Conservation (phyloP, 2,329 filamentous ascomycete genomes). For the Ampelomyces quisqualis region DNA sequence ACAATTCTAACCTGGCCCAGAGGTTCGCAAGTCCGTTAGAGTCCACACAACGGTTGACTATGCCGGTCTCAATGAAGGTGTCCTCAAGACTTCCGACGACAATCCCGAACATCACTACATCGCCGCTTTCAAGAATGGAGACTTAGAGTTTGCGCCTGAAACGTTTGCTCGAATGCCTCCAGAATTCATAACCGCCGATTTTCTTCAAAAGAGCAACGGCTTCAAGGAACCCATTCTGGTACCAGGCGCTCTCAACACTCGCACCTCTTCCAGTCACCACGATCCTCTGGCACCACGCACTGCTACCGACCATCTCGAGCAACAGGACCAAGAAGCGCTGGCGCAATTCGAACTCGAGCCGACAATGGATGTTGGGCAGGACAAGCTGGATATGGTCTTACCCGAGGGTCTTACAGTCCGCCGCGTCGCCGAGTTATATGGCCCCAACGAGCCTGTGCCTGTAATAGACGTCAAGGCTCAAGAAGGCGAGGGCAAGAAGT, state of each 20-base stretch:
- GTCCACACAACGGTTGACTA: constrained; percentile 68
- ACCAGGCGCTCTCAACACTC: constrained; percentile 61
- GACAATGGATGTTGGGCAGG: constrained; percentile 62
- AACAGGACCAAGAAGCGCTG: constrained; percentile 15
- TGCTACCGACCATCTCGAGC: constrained; percentile 20
- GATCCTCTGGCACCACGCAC: not conserved
- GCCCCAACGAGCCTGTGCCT: constrained; percentile 61
- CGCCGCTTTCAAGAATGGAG: constrained; percentile 65
- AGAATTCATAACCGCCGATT: constrained; percentile 63
- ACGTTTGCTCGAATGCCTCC: constrained; percentile 64
- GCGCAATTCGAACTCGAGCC: constrained; percentile 51
- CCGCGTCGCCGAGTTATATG: constrained; percentile 63
- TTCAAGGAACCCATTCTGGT: constrained; percentile 69
- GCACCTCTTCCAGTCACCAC: constrained; percentile 33
- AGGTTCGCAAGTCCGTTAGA: constrained; percentile 65
- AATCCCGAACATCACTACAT: constrained; percentile 68
- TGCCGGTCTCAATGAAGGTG: constrained; percentile 65
- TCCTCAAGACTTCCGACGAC: constrained; percentile 65
- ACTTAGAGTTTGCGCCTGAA: constrained; percentile 61
- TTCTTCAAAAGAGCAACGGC: constrained; percentile 62
- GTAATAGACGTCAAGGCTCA: constrained; percentile 71
- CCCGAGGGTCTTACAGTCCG: constrained; percentile 64
- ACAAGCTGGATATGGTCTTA: constrained; percentile 68
- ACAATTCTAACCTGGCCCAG: constrained; percentile 33
- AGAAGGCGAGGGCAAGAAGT: constrained; percentile 63